These are phyloP conservation scores for Cyclospora cayetanensis DNA, from an alignment of 169 alveolate species.

Conservation along the genomic window DNA sequence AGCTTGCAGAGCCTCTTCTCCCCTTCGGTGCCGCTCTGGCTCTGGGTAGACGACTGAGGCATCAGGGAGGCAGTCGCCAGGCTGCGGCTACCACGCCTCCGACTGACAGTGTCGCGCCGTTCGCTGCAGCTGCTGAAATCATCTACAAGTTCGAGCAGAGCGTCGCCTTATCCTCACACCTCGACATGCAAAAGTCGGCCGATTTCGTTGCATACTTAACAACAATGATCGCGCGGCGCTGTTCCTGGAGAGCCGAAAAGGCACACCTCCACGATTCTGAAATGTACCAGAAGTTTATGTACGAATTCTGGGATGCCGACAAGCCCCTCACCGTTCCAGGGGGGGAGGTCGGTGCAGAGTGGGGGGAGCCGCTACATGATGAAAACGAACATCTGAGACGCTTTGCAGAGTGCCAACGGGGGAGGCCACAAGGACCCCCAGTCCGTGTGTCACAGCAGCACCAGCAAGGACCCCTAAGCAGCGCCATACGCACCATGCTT, in stretches of 20 bases:
- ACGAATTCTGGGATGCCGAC: constrained; percentile 7
- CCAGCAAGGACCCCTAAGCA: background rate
- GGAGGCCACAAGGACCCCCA: background rate
- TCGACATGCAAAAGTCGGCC: constrained; percentile 19
- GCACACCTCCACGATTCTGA: constrained; percentile 15
- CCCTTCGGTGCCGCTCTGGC: constrained; percentile 4
- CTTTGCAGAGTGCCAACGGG: background rate
- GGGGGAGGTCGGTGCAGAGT: too few species aligned
- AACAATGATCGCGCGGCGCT: background rate
- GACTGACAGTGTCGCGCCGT: too few species aligned
- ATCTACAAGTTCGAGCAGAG: constrained; percentile 29
- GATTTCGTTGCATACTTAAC: constrained; percentile 12
- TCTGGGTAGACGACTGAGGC: background rate
- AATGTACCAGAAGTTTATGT: constrained; percentile 34
- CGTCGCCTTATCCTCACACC: background rate
- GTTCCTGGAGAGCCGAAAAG: background rate
- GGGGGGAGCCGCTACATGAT: too few species aligned
- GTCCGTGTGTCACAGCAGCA: too few species aligned
- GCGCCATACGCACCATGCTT: background rate
- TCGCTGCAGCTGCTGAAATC: constrained; percentile 38
- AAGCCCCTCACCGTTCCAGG: too few species aligned
- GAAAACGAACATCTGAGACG: too few species aligned
- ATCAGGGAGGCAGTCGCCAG: too few species aligned
- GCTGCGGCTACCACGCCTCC: too few species aligned
- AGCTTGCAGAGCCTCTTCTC: background rate